A percentile compares a stretch with the other conserved stretches of the same genome.
Conservation (phyloP, 1,139 yeast genomes). For the Magnusiomyces suaveolens region DNA sequence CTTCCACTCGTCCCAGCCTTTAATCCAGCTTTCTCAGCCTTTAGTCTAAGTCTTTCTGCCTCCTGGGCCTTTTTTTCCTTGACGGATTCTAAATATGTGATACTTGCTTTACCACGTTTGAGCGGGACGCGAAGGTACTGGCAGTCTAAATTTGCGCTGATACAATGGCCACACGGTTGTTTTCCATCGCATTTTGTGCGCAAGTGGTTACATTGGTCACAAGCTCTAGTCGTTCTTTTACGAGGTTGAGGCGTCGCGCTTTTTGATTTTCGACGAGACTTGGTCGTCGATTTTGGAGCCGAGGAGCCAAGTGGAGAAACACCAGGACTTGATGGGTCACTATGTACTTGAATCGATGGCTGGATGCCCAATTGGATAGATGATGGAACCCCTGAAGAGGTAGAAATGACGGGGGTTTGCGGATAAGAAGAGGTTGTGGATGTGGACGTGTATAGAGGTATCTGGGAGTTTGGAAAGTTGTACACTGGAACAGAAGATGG, state of each 20-base stretch:
- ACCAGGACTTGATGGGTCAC: not conserved
- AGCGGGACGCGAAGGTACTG: slow-evolving; percentile 34
- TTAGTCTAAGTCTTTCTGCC: not conserved
- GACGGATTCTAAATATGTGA: slow-evolving; percentile 21
- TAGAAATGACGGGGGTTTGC: not conserved
- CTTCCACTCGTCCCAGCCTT: not conserved
- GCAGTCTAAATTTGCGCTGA: slow-evolving; percentile 28
- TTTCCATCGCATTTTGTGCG: slow-evolving; percentile 37
- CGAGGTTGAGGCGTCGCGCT: slow-evolving; percentile 10
- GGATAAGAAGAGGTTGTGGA: not conserved
- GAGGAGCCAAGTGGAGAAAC: not conserved
- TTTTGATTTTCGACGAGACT: not conserved
- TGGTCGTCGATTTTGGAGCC: not conserved
- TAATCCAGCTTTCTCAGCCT: not conserved
- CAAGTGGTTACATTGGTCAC: slow-evolving; percentile 36
- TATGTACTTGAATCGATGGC: too few relatives aligned
- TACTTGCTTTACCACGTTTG: slow-evolving; percentile 35
- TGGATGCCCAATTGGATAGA: too few relatives aligned
- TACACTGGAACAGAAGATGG: not conserved
- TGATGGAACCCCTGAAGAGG: not conserved
- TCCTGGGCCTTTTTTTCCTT: slow-evolving; percentile 15
- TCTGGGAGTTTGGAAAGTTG: not conserved
- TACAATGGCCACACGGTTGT: slow-evolving; percentile 35
- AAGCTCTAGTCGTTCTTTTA: slow-evolving; percentile 32
- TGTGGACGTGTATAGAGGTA: not conserved